Base-by-base conservation (phyloP, 768 basidiomycete species). In the Xanthoconium stramineum region DNA sequence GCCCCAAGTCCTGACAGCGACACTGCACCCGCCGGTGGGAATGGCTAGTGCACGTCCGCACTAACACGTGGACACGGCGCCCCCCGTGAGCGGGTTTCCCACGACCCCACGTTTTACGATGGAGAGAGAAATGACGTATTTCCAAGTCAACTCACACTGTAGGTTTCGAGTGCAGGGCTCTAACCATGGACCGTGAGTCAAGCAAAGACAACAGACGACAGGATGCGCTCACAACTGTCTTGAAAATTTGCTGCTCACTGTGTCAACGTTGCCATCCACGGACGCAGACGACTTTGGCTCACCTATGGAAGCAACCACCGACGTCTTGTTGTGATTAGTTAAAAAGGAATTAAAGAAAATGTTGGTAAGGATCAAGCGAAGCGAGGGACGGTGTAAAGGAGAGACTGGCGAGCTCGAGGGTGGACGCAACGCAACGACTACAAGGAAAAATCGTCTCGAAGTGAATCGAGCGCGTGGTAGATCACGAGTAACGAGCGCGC, bases 391-490 rank as follows among this genome's bases (percentile, higher is more conserved):
- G 58, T 52, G 60, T 58, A 74, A 74, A 72, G 13, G 73, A 74
- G 19, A 57, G 73, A 74, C 73, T 68, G 64, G 66, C 42, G 65
- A 64, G 69, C 64, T 61, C 61, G 57, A 66, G 67, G 55, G 63
- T 61, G 55, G 63, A 62, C 52, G 60, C 68, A 61, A 54, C 59
- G 55, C 68, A 60, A 56, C 60, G 62, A 66, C 58, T 60, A 62
- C 67, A 66, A 57, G 72, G 69, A 73, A 74, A 24, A 72, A 64
- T 65, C 72, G 75, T 61, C 79, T 80, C 79, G 79, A 79, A 81
- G 66, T 74, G 70, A 82, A 83, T 77, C 79, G 80, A 80, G 78
- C 72, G 70, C 63, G 72, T 69, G 64, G 59, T 63, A 66, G 53
- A 37, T 59, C 56, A 59, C 65, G 60, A 61, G 63, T 47, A 57